Conservation (phyloP, 2,329 filamentous ascomycete species). For the Fusarium tanahbumbuense region DNA sequence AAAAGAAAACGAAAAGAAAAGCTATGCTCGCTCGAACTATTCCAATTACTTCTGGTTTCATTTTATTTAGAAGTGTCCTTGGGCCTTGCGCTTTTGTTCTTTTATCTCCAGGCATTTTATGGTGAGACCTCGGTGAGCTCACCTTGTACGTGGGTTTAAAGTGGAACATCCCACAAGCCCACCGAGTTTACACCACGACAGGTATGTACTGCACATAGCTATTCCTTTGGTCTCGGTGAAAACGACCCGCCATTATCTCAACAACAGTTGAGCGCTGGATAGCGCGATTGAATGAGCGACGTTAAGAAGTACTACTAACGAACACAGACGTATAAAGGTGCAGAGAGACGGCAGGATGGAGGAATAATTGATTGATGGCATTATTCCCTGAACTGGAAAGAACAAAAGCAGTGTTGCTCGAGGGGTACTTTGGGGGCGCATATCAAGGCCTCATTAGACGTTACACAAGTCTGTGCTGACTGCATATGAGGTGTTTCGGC, state of each 20-base stretch:
- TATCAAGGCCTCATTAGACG: too few relatives aligned
- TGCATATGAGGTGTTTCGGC: background rate
- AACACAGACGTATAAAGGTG: too few relatives aligned
- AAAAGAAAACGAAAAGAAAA: background rate
- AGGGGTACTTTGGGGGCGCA: background rate
- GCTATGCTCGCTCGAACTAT: accelerated
- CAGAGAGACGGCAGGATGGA: too few relatives aligned
- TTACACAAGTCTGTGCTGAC: background rate
- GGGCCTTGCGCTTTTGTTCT: background rate
- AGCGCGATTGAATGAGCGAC: background rate
- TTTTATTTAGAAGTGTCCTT: background rate
- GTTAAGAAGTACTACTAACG: too few relatives aligned
- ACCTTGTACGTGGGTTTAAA: background rate
- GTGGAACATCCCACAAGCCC: background rate
- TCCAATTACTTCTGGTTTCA: background rate
- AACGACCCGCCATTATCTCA: background rate
- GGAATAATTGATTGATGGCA: too few relatives aligned
- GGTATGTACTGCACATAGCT: too few relatives aligned
- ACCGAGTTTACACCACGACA: background rate
- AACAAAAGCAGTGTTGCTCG: background rate
- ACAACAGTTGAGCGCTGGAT: background rate
- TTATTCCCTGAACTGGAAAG: too few relatives aligned
- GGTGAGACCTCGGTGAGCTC: background rate
- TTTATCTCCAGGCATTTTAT: background rate
- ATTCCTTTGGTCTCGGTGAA: too few relatives aligned